Evolutionary conservation across 768 basidiomycete genomes (phyloP).

Genomic region (Phylloporus sp.): DNA sequence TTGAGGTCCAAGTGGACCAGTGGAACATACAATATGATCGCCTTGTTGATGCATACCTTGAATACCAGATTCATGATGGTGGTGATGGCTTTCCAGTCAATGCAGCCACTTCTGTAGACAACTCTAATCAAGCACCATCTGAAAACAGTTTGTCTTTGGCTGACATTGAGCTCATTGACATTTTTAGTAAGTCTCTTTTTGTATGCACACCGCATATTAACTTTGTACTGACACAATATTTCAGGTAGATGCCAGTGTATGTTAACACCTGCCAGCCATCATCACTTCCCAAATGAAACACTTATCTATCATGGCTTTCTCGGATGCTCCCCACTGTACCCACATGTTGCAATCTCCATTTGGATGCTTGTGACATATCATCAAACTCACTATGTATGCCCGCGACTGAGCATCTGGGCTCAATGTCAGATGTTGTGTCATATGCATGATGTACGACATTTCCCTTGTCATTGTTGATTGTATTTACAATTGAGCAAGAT

Average conservation of each 20-base stretch:
- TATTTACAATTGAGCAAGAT: background rate
- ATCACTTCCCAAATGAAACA: constrained; percentile 7
- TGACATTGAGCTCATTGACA: background rate
- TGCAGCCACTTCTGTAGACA: too few species aligned
- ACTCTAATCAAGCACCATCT: too few species aligned
- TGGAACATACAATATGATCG: constrained; percentile 12
- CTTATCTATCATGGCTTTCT: constrained; percentile 9
- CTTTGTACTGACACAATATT: background rate
- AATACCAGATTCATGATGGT: background rate
- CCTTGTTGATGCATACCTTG: constrained; percentile 4
- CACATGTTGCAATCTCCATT: constrained; percentile 12
- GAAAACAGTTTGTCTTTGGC: too few species aligned
- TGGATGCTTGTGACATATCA: constrained; percentile 7
- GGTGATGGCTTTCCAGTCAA: background rate
- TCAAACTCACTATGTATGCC: constrained; percentile 5
- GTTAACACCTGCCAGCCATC: too few species aligned
- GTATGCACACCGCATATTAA: background rate
- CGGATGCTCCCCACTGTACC: constrained; percentile 2
- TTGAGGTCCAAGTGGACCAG: constrained; percentile 17
- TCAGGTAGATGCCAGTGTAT: too few species aligned
- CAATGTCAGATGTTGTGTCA: background rate
- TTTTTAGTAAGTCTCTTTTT: background rate
- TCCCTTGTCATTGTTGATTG: background rate
- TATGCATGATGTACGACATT: background rate
- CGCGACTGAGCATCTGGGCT: constrained; percentile 6